A percentile compares a stretch with the other conserved stretches of the same genome.
phyloP scores from a whole-genome alignment of 352 stramenopile genomes.

The Pythium coloratum region DNA sequence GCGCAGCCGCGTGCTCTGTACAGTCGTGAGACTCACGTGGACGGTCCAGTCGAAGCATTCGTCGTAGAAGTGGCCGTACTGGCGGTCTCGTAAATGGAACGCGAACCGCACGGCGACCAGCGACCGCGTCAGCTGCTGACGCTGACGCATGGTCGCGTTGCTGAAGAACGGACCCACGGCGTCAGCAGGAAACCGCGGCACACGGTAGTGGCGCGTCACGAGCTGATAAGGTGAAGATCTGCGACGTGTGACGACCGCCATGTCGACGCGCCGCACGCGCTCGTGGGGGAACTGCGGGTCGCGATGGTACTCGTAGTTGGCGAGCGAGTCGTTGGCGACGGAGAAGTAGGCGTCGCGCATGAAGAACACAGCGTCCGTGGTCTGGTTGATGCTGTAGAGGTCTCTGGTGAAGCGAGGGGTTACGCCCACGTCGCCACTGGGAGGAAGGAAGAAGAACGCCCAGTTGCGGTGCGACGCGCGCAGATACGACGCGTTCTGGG shows the following conservation, averaged over 20 bases:
- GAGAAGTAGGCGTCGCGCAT: conserved; percentile 78
- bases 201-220: conserved; percentile 45
- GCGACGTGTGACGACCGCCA: conserved; percentile 19
- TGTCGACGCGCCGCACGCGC: conserved; percentile 19
- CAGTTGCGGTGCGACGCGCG: conserved; percentile 82
- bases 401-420: conserved; percentile 64
- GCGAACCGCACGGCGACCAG: conserved; percentile 44
- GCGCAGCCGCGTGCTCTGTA: conserved; percentile 49
- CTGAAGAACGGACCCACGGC: conserved; percentile 65
- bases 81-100: conserved; percentile 64
- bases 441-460: conserved; percentile 84
- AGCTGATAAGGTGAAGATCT: neutral
- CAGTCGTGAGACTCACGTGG: conserved; percentile 47
- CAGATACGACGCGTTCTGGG: conserved; percentile 84
- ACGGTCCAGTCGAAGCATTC: conserved; percentile 87
- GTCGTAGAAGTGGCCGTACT: conserved; percentile 76
- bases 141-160: conserved; percentile 32
- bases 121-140: conserved; percentile 53
- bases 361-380: conserved; percentile 57
- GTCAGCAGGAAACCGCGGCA: conserved; percentile 29
- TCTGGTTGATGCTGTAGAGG: conserved; percentile 77
- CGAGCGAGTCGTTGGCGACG: conserved; percentile 63
- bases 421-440: conserved; percentile 48
- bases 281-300: conserved; percentile 13
- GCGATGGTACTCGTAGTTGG: conserved; percentile 78